These are phyloP conservation scores for Alternaria solani DNA, from an alignment of 2,329 filamentous ascomycete species.

Conservation along the genomic window DNA sequence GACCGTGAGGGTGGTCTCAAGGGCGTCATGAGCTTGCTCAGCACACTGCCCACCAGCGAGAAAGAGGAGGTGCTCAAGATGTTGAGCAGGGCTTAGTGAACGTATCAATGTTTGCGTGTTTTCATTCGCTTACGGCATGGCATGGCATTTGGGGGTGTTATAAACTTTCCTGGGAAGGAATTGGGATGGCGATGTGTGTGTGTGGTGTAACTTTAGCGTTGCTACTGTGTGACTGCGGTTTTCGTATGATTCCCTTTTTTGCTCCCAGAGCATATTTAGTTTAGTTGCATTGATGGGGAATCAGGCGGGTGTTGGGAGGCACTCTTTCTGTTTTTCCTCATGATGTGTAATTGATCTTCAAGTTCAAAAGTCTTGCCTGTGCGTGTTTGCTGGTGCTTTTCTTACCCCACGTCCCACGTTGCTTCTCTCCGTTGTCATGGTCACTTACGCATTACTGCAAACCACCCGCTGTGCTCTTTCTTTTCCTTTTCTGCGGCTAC, in stretches of 20 bases:
- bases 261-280: constrained; percentile 2
- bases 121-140: constrained; percentile 15
- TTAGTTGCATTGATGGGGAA: constrained; percentile 5
- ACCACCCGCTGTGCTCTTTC: background rate
- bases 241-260: constrained; percentile 12
- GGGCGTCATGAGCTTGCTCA: constrained; percentile 84
- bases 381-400: background rate
- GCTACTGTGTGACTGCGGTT: constrained; percentile 8
- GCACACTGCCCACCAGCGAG: constrained; percentile 87
- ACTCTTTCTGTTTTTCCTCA: constrained; percentile 7
- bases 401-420: background rate
- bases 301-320: constrained; percentile 26
- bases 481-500: background rate
- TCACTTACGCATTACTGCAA: background rate
- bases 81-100: constrained; percentile 52
- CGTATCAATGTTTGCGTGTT: constrained; percentile 6
- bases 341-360: constrained; percentile 3
- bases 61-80: constrained; percentile 80
- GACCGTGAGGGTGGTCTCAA: constrained; percentile 77
- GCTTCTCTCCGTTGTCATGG: background rate
- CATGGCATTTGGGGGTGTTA: constrained; percentile 16
- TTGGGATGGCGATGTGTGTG: constrained; percentile 5
- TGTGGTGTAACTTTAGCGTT: constrained; percentile 18
- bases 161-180: constrained; percentile 4
- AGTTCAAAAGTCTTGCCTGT: constrained; percentile 4